Base-by-base conservation (phyloP, 2,329 filamentous ascomycete genomes). In the Botrytis medusae region DNA sequence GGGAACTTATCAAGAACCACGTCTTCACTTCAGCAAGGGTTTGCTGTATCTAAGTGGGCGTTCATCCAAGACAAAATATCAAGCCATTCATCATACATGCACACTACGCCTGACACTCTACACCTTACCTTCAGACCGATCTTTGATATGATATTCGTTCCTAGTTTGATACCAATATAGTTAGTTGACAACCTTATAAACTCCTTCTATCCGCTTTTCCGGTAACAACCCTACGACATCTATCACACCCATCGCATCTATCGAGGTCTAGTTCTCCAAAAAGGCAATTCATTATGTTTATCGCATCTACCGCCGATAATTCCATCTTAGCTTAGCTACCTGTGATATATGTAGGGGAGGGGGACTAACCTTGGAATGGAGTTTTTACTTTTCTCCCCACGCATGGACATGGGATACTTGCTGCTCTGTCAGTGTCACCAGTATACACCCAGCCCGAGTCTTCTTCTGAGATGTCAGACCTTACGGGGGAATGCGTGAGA, bases 301-400 rank as follows among this genome's bases (percentile, higher is more conserved):
- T 68, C 64, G 64, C 64, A 29, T 54, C 64, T 68, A 68, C 64
- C 64, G 64, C 64, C 46, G 34, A 29, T 22, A 54, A 67, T 29
- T 40, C 46, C 46, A 54, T 9, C 22, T 67, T n/a, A 40, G 48
- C 48, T n/a, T 54, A 37, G 32, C 22, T 67, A 51, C 46, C 22
- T 51, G 16, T 37, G 18, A 37, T 67, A n/a, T 54, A n/a, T 54
- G 48, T 54, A 54, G 48, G 48, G 48, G 14, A 54, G 48, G 7
- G 46, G 48, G 48, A 54, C 48, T 54, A 54, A 14, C 25, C 48
- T 54, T n/a, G n/a, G 48, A 54, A 54, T n/a, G 48, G 25, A 54
- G 12, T 40, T 34, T 46, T 64, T 46, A 2, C 63, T 51, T 51
- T 48, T 67, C 32, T 67, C 46, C 32, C 44, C 63, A 48, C 63